phyloP scores from a whole-genome alignment of 2,329 filamentous ascomycete species.

The Microcyclospora tardicrescens region DNA sequence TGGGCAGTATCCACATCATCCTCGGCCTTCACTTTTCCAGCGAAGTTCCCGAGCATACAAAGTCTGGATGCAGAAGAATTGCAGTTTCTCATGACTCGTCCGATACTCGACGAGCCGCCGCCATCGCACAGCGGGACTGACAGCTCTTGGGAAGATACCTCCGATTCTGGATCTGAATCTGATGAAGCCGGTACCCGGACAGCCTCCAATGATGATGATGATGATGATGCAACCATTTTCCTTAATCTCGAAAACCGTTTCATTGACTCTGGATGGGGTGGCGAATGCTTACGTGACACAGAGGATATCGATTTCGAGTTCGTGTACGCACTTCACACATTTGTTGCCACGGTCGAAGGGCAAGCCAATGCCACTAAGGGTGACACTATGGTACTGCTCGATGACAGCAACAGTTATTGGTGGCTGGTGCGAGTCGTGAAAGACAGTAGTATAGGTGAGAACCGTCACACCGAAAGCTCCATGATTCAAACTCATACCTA shows the following conservation, averaged over 20 bases:
- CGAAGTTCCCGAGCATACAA: constrained; percentile 13
- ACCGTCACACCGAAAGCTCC: background rate
- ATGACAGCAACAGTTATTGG: constrained; percentile 99
- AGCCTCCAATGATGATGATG: constrained; percentile 25
- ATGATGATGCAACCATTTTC: constrained; percentile 50
- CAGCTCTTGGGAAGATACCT: constrained; percentile 18
- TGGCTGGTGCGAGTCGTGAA: constrained; percentile 97
- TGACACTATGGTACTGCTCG: constrained; percentile 94
- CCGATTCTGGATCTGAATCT: constrained; percentile 12
- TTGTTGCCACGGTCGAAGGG: constrained; percentile 93
- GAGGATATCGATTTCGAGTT: constrained; percentile 99
- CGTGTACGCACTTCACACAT: constrained; percentile 95
- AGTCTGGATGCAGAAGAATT: constrained; percentile 24
- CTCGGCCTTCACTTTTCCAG: background rate
- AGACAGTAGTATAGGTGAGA: constrained; percentile 78
- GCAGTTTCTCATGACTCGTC: constrained; percentile 31
- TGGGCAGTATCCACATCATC: too few relatives aligned
- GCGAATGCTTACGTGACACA: constrained; percentile 78
- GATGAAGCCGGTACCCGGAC: constrained; percentile 7
- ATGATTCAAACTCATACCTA: background rate
- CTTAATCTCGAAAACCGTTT: constrained; percentile 47
- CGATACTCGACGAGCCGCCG: constrained; percentile 22
- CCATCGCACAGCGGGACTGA: constrained; percentile 20
- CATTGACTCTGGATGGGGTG: constrained; percentile 60
- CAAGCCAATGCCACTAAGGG: constrained; percentile 98